Evolutionary conservation across 192 early-diverging fungal species (phyloP), one percentile per base, ranked within the genome.

Genomic region (Gaertneriomyces sp.): DNA sequence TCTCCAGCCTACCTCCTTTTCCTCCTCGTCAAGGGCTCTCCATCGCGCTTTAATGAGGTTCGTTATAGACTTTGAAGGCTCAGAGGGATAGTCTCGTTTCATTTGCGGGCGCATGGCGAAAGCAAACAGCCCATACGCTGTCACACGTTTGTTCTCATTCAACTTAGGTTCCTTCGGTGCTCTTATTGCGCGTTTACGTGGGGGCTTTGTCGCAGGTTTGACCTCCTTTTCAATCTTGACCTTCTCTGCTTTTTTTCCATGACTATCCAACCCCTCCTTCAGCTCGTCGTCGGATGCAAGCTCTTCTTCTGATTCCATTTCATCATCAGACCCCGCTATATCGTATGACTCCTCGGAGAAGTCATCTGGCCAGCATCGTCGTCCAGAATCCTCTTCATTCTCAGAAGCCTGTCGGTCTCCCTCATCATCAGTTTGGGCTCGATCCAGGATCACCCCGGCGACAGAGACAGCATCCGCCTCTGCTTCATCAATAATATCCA

Each of bases 271-370:
- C 17, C 1, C 47, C 11, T 49, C 17, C 47, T 49, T 49, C 47
- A 2, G 47, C 47, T 49, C 17, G 47, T 33, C 25, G 0, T 33
- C 25, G 25, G 25, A 33, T 51, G n/a, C 49, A 17, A 4, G 49
- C 49, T 51, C 49, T 51, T 51, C 49, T 4, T 56, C 33, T 5
- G 54, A 25, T 49, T 49, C 47, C 47, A 17, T 49, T 49, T 49
- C 47, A 17, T 49, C 17, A 3, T 17, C 69, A 9, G 69, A 70
- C 12, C 69, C 69, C 0, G 64, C 45, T 1, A 70, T 38, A 42
- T 70, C 69, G 14, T 61, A 53, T 6, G 17, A 38, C 47, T 70
- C 69, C 0, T 63, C 60, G 20, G 69, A 70, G 52, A 70, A 70
- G 11, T 70, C 69, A 39, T 70, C 69, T 16, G 69, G 69, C 61